Evolutionary conservation across 2,329 filamentous ascomycete species (phyloP), one percentile per base, ranked within the genome.

Genomic region (Tympanopsis confertula): DNA sequence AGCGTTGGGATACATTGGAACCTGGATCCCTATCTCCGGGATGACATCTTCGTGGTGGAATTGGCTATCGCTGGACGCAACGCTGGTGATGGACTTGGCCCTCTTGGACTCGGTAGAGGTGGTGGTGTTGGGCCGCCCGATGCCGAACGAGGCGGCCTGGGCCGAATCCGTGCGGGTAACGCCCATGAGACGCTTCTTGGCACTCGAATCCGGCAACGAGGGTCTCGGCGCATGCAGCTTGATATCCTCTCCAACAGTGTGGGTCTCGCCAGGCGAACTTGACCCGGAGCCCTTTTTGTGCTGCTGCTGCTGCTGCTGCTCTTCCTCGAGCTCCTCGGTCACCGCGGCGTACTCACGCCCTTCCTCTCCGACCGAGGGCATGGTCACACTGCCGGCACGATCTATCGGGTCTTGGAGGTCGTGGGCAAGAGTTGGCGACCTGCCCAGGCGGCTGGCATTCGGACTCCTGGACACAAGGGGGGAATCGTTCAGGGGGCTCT

Each of bases 131-230:
- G 77, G 68, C 40, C 78, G 80, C 45, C 86, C 86, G 52, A 94
- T 76, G 44, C 87, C 88, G 42, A 81, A 86, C n/a, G 83, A 76
- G n/a, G 85, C 85, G 43, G 86, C 87, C 55, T 80, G 78, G 36
- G 81, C 77, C n/a, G 86, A 94, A 61, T 95, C 87, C 47, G 88
- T 95, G 47, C 85, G 81, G 22, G 88, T 95, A 42, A 95, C 87
- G 13, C 74, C 69, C 54, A 82, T 77, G 37, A 95, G 85, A 50
- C 83, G 78, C 55, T 85, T 77, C 61, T 87, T 91, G 42, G 88
- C 87, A 50, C 81, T 91, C 15, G 77, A 74, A 33, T 75, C 76
- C 7, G 88, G 82, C 44, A 94, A 68, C 13, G 86, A 93, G 4
- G 89, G 87, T 59, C 80, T 91, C 3, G 89, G 89, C 41, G 88